phyloP scores from a whole-genome alignment of 805 yeast genomes.

The Blastobotrys robertii region DNA sequence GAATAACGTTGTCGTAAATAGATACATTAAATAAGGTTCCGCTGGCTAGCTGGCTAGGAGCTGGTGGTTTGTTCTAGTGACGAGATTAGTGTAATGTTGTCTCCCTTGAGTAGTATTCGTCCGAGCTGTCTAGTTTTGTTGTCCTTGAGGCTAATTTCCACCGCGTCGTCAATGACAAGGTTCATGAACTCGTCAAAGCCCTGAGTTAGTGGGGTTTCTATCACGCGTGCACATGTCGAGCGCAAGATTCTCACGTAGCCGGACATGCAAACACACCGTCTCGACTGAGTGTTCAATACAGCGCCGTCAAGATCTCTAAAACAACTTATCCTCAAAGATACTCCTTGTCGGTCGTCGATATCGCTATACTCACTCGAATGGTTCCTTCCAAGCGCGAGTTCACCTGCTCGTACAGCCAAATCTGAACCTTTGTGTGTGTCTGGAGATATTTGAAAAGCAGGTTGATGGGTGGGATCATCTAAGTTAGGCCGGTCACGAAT shows the following conservation, averaged over 20 bases:
- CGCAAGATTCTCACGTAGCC: too few relatives aligned
- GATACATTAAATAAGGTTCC: conserved; percentile 2
- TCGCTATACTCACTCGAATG: conserved; percentile 35
- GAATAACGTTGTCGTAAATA: not conserved
- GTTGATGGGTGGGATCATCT: conserved; percentile 85
- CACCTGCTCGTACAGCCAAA: conserved; percentile 87
- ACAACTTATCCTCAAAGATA: too few relatives aligned
- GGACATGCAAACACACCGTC: too few relatives aligned
- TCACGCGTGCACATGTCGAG: too few relatives aligned
- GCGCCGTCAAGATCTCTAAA: too few relatives aligned
- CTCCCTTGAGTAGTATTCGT: conserved; percentile 78
- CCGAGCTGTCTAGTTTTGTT: conserved; percentile 37
- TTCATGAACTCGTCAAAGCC: conserved; percentile 99
- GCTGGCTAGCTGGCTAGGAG: not conserved
- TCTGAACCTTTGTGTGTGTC: conserved; percentile 65
- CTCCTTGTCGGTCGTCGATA: too few relatives aligned
- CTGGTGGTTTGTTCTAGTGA: conserved; percentile 21
- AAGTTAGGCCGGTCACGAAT: too few relatives aligned
- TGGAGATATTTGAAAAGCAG: conserved; percentile 80
- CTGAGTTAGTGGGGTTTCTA: conserved; percentile 9
- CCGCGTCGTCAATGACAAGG: conserved; percentile 49
- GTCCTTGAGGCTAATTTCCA: conserved; percentile 52
- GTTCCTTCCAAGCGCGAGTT: conserved; percentile 70
- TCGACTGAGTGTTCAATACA: too few relatives aligned
- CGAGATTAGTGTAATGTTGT: conserved; percentile 72